Base-by-base conservation (phyloP, 2,329 filamentous ascomycete genomes). In the Fusarium coffeatum region DNA sequence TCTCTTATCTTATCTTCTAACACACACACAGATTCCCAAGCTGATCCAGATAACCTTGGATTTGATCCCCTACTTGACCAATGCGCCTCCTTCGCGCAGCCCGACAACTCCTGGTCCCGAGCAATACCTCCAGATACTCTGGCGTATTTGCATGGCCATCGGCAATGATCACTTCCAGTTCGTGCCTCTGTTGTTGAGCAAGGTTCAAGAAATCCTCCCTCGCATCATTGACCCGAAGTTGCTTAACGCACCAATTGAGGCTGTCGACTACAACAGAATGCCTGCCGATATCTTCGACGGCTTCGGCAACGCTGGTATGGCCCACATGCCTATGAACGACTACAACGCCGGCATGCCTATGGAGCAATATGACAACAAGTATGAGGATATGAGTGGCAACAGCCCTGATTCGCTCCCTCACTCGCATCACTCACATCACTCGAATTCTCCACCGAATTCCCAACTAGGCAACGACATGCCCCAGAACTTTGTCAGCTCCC, bases 121-220 rank as follows among this genome's bases (percentile, higher is more conserved):
- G 5, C 92, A 95, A 74, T 90, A 93, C 75, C 87, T 97, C 8
- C 88, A 88, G 64, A 87, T 91, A 62, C 85, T 94, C 30, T 81
- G 92, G 42, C 88, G 87, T 62, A 85, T 93, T 6, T 53, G 49
- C 11, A 83, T 94, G 4, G 89, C 88, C 11, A 85, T 96, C 20
- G 91, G 92, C n/a, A 90, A 88, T 60, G 92, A 92, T 9, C 87
- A 94, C 59, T 87, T 91, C 66, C 90, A 91, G 54, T 96, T 93
- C 76, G 83, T 95, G 16, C 93, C 93, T 5, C 84, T 97, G 1
- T 85, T 97, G 2, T 81, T 96, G 58, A 87, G 87, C 77, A 96
- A 95, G 81, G 87, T 95, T 41, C 86, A 90, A 65, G 91, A 95
- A 43, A 85, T 91, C 5, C 81, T 94, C 5, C 91, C 91, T 10